Base-by-base conservation (phyloP, 2,329 filamentous ascomycete genomes). In the Zelopaecilomyces penicillatus region DNA sequence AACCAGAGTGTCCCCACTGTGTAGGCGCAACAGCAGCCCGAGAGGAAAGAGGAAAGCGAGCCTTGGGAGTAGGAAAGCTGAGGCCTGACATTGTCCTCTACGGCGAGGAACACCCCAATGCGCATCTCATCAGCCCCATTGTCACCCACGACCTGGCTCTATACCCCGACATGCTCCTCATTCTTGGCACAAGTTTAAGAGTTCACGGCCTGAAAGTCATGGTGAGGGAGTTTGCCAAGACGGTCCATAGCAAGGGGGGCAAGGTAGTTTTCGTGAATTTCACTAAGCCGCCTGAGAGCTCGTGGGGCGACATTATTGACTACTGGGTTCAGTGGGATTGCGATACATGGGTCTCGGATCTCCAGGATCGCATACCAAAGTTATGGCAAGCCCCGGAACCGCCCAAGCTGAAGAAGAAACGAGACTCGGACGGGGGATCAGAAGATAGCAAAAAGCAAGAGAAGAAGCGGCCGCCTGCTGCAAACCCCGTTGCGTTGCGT, bases 241-340 rank as follows among this genome's bases (percentile, higher is more conserved):
- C 82, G 0, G 79, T 86, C 1, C 83, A 87, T 60, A 78, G 71
- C 53, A 78, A 71, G 42, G 79, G 78, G 27, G 83, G 83, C 45
- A 83, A 77, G 44, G 83, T 87, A 0, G 70, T 87, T 4, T 86
- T 86, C 63, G 78, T 87, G 50, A 87, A 87, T 61, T 76, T 82
- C 26, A 85, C 83, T 2, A 83, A 83, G 54, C 82, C 83, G 0
- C 72, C 83, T 0, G 82, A 85, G 56, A 87, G 83, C 56, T 75
- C 74, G 1, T 87, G 83, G 83, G 78, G 81, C 1, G 82, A 85
- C 43, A 66, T 85, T 0, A 82, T 87, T 43, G 83, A 87, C 61
- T 85, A 82, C 50, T 86, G 82, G 77, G 73, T 87, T 1, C 73
- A 83, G 50, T 85, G 82, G 82, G 83, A 87, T 55, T 87, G 83